phyloP scores from a whole-genome alignment of 768 basidiomycete genomes.

The Cyclocybe cylindracea region DNA sequence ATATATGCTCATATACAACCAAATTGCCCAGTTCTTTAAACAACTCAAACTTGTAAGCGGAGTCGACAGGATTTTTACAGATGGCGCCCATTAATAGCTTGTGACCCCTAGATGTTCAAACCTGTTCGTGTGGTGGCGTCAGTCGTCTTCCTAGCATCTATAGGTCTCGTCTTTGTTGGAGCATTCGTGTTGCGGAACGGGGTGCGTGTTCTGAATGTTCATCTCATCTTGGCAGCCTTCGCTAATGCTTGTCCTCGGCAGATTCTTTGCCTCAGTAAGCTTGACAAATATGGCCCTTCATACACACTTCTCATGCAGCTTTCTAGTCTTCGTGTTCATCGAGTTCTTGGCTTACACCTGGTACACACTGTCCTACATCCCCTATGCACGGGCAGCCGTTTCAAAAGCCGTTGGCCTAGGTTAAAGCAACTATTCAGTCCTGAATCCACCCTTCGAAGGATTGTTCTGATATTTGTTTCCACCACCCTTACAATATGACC shows the following conservation, averaged over 20 bases:
- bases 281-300: background rate
- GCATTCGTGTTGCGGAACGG: conserved; percentile 78
- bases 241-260: conserved; percentile 23
- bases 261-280: conserved; percentile 71
- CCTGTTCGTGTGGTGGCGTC: conserved; percentile 85
- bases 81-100: background rate
- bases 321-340: conserved; percentile 83
- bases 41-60: conserved; percentile 76
- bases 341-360: conserved; percentile 92
- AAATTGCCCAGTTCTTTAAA: conserved; percentile 59
- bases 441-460: background rate
- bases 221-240: background rate
- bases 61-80: background rate
- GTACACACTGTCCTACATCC: conserved; percentile 88
- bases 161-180: conserved; percentile 81
- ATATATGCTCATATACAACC: background rate
- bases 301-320: conserved; percentile 5
- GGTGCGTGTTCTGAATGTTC: conserved; percentile 39
- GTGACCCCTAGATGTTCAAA: conserved; percentile 81
- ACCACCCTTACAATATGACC: background rate
- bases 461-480: background rate
- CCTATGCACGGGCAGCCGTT: conserved; percentile 81
- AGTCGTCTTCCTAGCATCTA: conserved; percentile 73
- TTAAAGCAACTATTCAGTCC: conserved; percentile 16
- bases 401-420: conserved; percentile 61